Conservation (phyloP, 116 monocot species). For the Phalaenopsis hybrid region DNA sequence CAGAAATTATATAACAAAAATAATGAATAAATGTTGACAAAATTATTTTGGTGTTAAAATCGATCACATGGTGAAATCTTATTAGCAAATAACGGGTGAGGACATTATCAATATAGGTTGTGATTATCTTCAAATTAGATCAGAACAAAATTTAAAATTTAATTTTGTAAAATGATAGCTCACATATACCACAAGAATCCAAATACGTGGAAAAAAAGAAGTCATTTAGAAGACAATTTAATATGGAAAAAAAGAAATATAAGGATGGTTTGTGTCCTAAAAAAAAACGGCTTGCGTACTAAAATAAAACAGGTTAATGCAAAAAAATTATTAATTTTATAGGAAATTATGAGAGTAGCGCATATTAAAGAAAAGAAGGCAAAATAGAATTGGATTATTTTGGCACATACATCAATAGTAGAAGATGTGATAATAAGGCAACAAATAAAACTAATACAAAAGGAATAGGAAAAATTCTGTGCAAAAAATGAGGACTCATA, state of each 20-base stretch:
- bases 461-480: neutral
- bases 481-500: neutral
- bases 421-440: neutral
- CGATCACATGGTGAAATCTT: no score
- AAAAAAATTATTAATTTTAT: neutral
- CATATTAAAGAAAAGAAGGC: neutral
- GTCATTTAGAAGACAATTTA: neutral
- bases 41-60: no score
- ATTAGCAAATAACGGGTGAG: no score
- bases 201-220: neutral
- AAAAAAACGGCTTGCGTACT: neutral
- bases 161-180: slow-evolving; percentile 1
- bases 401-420: neutral
- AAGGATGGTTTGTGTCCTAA: neutral
- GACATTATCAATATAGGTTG: no score
- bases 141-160: no score
- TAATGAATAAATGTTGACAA: no score
- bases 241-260: neutral
- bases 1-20: no score
- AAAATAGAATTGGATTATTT: neutral
- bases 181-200: neutral
- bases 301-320: neutral
- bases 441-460: neutral
- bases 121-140: no score
- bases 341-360: neutral